phyloP scores from a whole-genome alignment of 164 flowering plant genomes.

The Chimonanthus praecox region DNA sequence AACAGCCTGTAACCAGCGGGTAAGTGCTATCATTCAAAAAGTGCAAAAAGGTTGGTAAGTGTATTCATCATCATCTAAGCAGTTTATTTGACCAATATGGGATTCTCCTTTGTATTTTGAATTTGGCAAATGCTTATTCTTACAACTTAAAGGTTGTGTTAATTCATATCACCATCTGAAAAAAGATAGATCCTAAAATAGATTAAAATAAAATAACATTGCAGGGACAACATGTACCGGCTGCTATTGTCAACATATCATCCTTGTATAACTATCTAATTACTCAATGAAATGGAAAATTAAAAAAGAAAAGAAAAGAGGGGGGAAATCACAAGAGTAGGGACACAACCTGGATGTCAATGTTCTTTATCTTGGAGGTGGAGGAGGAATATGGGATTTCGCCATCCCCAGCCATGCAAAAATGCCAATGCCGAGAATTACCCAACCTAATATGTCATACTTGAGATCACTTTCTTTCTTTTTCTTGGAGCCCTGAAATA shows the following conservation, averaged over 20 bases:
- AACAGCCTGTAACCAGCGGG: too few relatives aligned
- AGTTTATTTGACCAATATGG: too few relatives aligned
- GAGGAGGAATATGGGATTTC: slow-evolving; percentile 53
- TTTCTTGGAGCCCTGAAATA: slow-evolving; percentile 43
- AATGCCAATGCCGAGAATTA: slow-evolving; percentile 63
- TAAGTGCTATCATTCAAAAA: too few relatives aligned
- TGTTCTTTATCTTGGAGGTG: slow-evolving; percentile 47
- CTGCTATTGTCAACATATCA: background rate
- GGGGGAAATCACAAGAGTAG: background rate
- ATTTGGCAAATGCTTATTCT: too few relatives aligned
- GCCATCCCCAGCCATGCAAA: slow-evolving; percentile 69
- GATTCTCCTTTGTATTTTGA: too few relatives aligned
- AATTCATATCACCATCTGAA: too few relatives aligned
- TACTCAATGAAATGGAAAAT: background rate
- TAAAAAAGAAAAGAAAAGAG: background rate
- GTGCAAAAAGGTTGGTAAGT: too few relatives aligned
- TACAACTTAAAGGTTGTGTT: too few relatives aligned
- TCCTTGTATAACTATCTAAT: background rate
- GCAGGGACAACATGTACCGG: background rate
- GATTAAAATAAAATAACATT: too few relatives aligned
- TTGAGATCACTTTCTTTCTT: slow-evolving; percentile 54
- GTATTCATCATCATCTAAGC: too few relatives aligned
- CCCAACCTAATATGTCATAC: slow-evolving; percentile 74
- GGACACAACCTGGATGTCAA: background rate
- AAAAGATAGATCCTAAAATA: too few relatives aligned